Conservation (phyloP, 768 basidiomycete genomes). For the Boletellus ananas region DNA sequence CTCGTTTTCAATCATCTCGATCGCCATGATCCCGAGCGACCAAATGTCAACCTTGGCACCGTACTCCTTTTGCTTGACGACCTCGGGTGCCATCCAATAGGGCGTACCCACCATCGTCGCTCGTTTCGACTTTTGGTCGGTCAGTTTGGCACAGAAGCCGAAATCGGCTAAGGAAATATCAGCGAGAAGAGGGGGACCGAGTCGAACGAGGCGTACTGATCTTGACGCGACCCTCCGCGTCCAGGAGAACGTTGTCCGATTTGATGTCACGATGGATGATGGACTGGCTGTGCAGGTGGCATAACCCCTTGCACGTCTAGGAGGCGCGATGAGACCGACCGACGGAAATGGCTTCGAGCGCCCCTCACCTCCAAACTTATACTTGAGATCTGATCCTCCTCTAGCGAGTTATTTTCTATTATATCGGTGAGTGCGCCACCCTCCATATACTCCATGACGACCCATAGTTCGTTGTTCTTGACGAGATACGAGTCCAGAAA, state of each 20-base stretch:
- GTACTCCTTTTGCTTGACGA: constrained; percentile 96
- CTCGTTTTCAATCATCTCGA: constrained; percentile 99
- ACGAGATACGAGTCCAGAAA: constrained; percentile 90
- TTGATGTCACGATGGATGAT: constrained; percentile 99
- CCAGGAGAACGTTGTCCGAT: constrained; percentile 92
- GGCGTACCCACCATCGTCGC: constrained; percentile 99
- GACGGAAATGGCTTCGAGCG: constrained; percentile 1
- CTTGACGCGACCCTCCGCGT: constrained; percentile 90
- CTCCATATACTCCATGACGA: constrained; percentile 99
- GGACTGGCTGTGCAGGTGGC: constrained; percentile 87
- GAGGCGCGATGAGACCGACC: not conserved
- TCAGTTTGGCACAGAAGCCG: constrained; percentile 94
- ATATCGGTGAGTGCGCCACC: constrained; percentile 96
- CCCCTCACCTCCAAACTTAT: constrained; percentile 81
- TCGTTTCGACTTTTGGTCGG: constrained; percentile 94
- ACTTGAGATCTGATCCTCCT: constrained; percentile 92
- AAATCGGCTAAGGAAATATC: constrained; percentile 74
- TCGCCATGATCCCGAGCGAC: constrained; percentile 97
- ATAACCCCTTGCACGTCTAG: constrained; percentile 92
- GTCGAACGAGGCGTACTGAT: constrained; percentile 66
- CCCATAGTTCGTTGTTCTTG: constrained; percentile 88
- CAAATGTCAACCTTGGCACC: constrained; percentile 96
- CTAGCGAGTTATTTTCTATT: constrained; percentile 93
- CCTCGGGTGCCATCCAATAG: constrained; percentile 99
- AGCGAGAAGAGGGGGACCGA: not conserved